Percentiles rank a stretch among this genome's conserved stretches.
Conservation (phyloP, 345 rosid genomes). For the Pugionium cornutum region DNA sequence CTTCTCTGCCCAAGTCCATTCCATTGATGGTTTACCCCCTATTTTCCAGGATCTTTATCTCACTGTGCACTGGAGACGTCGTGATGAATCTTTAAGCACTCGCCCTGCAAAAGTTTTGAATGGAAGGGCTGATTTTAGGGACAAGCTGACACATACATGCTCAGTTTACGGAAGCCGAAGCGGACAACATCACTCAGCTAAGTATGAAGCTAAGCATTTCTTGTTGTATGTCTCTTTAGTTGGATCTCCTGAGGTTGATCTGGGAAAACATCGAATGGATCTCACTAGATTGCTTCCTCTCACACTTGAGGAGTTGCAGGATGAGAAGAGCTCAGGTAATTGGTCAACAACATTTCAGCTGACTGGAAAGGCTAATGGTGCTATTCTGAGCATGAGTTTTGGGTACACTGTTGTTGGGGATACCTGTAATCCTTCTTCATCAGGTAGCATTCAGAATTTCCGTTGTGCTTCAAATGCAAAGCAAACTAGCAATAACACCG, state of each 20-base stretch:
- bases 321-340: conserved; percentile 83
- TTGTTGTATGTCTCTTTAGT: conserved; percentile 64
- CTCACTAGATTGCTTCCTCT: conserved; percentile 89
- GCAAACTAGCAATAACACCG: conserved; percentile 40
- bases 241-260: conserved; percentile 69
- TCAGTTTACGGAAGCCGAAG: conserved; percentile 76
- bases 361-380: conserved; percentile 79
- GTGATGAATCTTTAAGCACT: conserved; percentile 68
- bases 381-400: conserved; percentile 74
- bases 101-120: conserved; percentile 59
- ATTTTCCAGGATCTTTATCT: conserved; percentile 58
- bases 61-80: conserved; percentile 87
- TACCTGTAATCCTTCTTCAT: conserved; percentile 44
- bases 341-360: conserved; percentile 93
- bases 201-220: conserved; percentile 94
- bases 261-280: conserved; percentile 96
- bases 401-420: conserved; percentile 73
- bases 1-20: conserved; percentile 77
- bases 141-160: conserved; percentile 69
- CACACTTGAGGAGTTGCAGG: conserved; percentile 88
- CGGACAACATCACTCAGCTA: conserved; percentile 87
- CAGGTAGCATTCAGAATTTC: conserved; percentile 44
- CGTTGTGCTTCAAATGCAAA: conserved; percentile 42
- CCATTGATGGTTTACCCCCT: conserved; percentile 63
- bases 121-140: conserved; percentile 74